Percentiles rank a stretch among this genome's conserved stretches.
These are phyloP conservation scores for Scleromitrula shiraiana DNA, from an alignment of 2,329 filamentous ascomycete genomes.

Conservation along the genomic window DNA sequence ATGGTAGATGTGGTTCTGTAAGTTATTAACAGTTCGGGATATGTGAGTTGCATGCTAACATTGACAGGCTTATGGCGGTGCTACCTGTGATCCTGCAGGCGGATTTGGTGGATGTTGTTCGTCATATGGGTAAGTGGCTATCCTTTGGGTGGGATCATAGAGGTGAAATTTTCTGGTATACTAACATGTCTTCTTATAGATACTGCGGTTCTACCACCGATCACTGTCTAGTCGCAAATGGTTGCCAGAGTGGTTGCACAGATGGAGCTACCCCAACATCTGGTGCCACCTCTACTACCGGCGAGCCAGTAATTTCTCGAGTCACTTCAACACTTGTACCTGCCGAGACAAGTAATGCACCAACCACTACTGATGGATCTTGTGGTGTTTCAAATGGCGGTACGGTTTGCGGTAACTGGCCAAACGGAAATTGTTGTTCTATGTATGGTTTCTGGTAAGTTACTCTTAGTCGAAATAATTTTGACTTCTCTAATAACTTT, in stretches of 20 bases:
- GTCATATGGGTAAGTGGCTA: slow-evolving; percentile 21
- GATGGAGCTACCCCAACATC: slow-evolving; percentile 4
- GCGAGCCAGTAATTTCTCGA: slow-evolving; percentile 22
- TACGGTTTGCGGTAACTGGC: slow-evolving; percentile 45
- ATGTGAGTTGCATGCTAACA: not conserved
- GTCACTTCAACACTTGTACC: slow-evolving; percentile 18
- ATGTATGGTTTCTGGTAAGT: slow-evolving; percentile 47
- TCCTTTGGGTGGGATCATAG: not conserved
- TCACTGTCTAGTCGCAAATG: slow-evolving; percentile 23
- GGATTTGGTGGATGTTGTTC: slow-evolving; percentile 28
- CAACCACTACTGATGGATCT: slow-evolving; percentile 42
- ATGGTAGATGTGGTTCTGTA: slow-evolving; percentile 26
- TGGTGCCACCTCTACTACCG: slow-evolving; percentile 11
- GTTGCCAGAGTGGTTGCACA: slow-evolving; percentile 28
- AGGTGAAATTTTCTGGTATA: too few relatives aligned
- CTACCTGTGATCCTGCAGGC: slow-evolving; percentile 25
- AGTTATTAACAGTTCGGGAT: not conserved
- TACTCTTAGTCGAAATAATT: not conserved
- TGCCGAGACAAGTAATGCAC: slow-evolving; percentile 26
- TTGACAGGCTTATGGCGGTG: slow-evolving; percentile 17
- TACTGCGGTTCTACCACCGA: slow-evolving; percentile 26
- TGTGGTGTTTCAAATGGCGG: slow-evolving; percentile 43
- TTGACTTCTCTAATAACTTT: slow-evolving; percentile 12
- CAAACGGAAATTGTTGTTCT: slow-evolving; percentile 45
- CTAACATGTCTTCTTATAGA: slow-evolving; percentile 19